Evolutionary conservation across 108 stramenopile genomes (phyloP).

Genomic region (Craspedostauros australis): DNA sequence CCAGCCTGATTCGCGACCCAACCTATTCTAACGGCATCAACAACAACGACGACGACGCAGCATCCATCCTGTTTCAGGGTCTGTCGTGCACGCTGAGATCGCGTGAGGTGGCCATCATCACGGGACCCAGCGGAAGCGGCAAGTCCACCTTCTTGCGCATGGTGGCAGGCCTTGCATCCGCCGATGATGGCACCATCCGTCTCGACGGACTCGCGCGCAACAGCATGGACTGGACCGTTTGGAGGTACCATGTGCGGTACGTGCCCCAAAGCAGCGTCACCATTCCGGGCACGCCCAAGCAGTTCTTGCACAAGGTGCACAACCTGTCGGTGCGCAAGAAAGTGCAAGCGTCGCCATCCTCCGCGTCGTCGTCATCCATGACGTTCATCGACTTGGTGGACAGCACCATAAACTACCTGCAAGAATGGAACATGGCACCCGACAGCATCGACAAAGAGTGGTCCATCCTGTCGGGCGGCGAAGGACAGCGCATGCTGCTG

Average conservation of each 20-base stretch:
- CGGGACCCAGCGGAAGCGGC: conserved; percentile 60
- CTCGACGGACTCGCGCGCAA: conserved; percentile 9
- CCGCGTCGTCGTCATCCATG: no score
- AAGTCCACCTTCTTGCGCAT: conserved; percentile 72
- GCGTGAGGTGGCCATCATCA: conserved; percentile 17
- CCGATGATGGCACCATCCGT: conserved; percentile 8
- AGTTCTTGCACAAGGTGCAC: conserved; percentile 26
- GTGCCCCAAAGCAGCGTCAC: conserved; percentile 77
- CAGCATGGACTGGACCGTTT: conserved; percentile 22
- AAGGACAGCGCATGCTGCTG: conserved; percentile 65
- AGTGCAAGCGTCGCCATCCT: not conserved
- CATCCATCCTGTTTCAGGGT: conserved; percentile 23
- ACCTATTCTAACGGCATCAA: no score
- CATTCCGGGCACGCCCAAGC: conserved; percentile 49
- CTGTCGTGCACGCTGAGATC: conserved; percentile 10
- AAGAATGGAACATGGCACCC: conserved; percentile 22
- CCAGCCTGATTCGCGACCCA: no score
- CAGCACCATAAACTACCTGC: not conserved
- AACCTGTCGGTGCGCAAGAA: conserved; percentile 14
- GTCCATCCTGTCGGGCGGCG: conserved; percentile 80
- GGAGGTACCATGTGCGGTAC: conserved; percentile 65
- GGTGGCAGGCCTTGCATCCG: conserved; percentile 49
- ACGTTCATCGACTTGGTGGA: conserved; percentile 8
- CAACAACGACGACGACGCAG: no score
- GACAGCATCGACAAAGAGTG: conserved; percentile 46